Evolutionary conservation across 2,329 filamentous ascomycete genomes (phyloP), one percentile per base, ranked within the genome.

Genomic region (Colletotrichum sp.): DNA sequence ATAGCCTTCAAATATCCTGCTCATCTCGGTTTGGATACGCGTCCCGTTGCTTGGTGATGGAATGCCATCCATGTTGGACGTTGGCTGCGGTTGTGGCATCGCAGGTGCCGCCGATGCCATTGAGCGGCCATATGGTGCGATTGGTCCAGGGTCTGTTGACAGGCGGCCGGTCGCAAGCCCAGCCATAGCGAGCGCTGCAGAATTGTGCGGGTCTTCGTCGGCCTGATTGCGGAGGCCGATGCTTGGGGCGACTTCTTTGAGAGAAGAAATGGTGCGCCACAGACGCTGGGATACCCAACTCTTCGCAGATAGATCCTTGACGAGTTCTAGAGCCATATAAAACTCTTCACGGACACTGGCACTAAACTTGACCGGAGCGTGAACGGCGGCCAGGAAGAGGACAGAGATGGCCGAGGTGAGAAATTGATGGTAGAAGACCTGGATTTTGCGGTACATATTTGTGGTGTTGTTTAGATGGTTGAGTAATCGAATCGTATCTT

Each of bases 371-470:
- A 93, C 90, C 0, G 94, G 94, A 1, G 93, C 93, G 80, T 96
- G 94, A 5, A 93, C 93, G 1, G 93, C 94, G 2, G 94, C 94
- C 1, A 96, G 89, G 81, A 96, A 96, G 15, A 96, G 87, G 5
- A 95, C 94, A 1, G 94, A 93, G 24, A 96, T 91, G 3, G 93
- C 93, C 0, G 93, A 94, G 2, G 93, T 92, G 24, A 96, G 88
- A 80, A 96, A 96, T 79, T 96, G 94, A 83, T 96, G 94, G 85
- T 95, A 96, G 82, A 95, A 94, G 8, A 93, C 91, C 83, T 96
- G 94, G 68, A 94, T 91, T 39, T 89, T 90, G 44, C 91, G 89
- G 83, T 96, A 96, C 4, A 96, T 89, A 75, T 94, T 92, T 0
- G 92, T 92, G 2, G 92, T 94, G 81, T 90, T 92, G 84, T 96